phyloP scores from a whole-genome alignment of 225 moss, liverwort and hornwort genomes.

The Bryum argenteum region DNA sequence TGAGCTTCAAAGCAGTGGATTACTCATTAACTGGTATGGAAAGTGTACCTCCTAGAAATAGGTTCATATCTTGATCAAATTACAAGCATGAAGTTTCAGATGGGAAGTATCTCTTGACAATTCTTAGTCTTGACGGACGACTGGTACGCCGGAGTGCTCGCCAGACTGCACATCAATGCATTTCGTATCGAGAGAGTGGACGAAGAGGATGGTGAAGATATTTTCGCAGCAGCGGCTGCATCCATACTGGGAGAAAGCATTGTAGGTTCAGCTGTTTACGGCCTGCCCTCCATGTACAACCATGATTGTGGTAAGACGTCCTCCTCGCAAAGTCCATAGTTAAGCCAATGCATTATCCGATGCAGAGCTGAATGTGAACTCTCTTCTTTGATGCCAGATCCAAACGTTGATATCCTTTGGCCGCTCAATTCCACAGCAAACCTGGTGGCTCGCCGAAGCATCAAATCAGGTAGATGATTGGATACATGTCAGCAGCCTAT shows the following conservation, averaged over 20 bases:
- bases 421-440: constrained; percentile 48
- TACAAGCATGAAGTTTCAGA: not conserved
- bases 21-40: no score
- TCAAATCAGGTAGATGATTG: constrained; percentile 58
- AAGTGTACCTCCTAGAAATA: no score
- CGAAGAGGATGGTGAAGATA: constrained; percentile 44
- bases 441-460: constrained; percentile 56
- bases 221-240: constrained; percentile 63
- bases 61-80: not conserved
- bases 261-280: constrained; percentile 72
- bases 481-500: not conserved
- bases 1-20: not conserved
- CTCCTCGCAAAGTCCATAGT: not conserved
- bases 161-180: constrained; percentile 72
- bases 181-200: constrained; percentile 75
- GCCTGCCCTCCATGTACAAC: constrained; percentile 75
- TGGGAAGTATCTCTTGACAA: constrained; percentile 38
- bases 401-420: constrained; percentile 69
- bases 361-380: constrained; percentile 12
- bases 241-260: constrained; percentile 65
- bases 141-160: constrained; percentile 79
- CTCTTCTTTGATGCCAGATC: constrained; percentile 48
- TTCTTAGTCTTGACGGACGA: constrained; percentile 68
- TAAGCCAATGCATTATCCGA: not conserved
- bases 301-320: constrained; percentile 66